Conservation (phyloP, 441 rosid species). For the Aleurites moluccanus region DNA sequence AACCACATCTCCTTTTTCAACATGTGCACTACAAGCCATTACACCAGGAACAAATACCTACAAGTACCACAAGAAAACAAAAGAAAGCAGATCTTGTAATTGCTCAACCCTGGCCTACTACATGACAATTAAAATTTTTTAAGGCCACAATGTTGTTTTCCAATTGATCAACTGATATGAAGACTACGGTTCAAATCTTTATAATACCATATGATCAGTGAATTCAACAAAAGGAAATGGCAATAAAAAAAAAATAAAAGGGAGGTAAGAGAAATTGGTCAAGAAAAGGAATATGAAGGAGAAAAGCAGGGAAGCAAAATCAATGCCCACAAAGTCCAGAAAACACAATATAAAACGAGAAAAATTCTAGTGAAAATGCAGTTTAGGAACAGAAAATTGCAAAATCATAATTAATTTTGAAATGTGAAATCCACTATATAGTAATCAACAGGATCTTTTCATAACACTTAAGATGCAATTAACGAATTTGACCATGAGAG, state of each 20-base stretch:
- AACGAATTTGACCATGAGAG: not conserved
- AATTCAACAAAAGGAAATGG: not conserved
- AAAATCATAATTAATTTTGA: not conserved
- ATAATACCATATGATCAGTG: not conserved
- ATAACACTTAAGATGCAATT: not conserved
- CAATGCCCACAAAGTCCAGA: not conserved
- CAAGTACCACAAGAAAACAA: conserved; percentile 31
- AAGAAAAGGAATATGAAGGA: not conserved
- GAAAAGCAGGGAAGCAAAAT: not conserved
- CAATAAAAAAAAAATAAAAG: not conserved
- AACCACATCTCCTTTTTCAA: conserved; percentile 84
- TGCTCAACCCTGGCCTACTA: not conserved
- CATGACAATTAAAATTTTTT: not conserved
- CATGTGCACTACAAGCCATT: conserved; percentile 94
- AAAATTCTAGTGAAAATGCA: not conserved
- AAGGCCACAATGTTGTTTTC: not conserved
- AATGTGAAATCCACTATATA: not conserved
- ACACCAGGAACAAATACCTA: conserved; percentile 97
- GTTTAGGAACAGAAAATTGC: not conserved
- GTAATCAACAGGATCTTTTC: not conserved
- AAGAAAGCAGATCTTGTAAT: conserved; percentile 14
- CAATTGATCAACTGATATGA: not conserved
- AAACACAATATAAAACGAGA: not conserved
- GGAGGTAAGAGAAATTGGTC: not conserved
- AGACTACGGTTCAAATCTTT: not conserved